phyloP scores from a whole-genome alignment of 768 basidiomycete species.

The Russula virescens region DNA sequence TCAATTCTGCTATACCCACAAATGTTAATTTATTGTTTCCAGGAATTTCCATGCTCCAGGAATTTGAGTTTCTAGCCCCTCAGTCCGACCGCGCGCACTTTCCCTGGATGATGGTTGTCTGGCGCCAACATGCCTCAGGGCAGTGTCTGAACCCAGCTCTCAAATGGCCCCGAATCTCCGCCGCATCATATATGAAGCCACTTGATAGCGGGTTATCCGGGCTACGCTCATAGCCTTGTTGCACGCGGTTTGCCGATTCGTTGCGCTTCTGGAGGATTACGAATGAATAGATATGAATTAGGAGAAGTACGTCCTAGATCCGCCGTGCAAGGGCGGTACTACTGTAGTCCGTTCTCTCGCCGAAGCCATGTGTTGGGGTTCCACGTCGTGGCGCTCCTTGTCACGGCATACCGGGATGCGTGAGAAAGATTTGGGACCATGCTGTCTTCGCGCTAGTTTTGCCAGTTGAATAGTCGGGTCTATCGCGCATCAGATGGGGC shows the following conservation, averaged over 20 bases:
- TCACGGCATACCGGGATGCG: constrained; percentile 20
- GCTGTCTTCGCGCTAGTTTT: constrained; percentile 21
- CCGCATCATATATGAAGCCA: not conserved
- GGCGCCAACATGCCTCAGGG: not conserved
- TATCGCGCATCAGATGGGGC: constrained; percentile 19
- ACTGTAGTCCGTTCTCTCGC: constrained; percentile 4
- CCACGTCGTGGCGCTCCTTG: constrained; percentile 22
- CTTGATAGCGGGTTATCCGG: constrained; percentile 2
- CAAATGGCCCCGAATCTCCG: constrained; percentile 13
- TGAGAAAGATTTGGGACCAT: constrained; percentile 18
- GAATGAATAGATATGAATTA: constrained; percentile 14
- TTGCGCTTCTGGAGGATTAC: constrained; percentile 11
- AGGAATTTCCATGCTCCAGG: constrained; percentile 1
- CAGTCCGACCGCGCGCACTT: not conserved
- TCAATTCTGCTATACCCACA: constrained; percentile 19
- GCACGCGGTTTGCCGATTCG: constrained; percentile 16
- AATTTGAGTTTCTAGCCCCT: not conserved
- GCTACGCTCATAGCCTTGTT: not conserved
- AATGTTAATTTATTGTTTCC: constrained; percentile 16
- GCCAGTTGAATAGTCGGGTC: constrained; percentile 21
- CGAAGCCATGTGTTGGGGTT: constrained; percentile 22
- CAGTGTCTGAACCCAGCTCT: not conserved
- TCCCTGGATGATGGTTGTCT: not conserved
- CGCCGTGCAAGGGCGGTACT: constrained; percentile 1
- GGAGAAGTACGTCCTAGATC: constrained; percentile 4